Percentiles rank a stretch among this genome's conserved stretches.
Evolutionary conservation across 495 filamentous ascomycete species (phyloP).

Genomic region (Trypethelium eluteriae): DNA sequence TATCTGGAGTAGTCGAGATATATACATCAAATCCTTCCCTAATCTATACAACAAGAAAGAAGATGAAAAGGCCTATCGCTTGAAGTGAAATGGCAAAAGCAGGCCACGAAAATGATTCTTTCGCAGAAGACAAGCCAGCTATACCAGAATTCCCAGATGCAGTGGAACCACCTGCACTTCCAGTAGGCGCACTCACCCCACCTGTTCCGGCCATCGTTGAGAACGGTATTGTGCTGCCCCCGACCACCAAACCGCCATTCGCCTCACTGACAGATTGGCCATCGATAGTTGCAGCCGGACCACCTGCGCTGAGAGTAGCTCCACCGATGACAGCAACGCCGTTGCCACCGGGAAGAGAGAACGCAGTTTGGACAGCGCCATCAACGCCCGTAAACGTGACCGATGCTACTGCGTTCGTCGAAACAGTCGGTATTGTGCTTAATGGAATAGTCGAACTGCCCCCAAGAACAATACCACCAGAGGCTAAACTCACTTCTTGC

Average conservation of each 20-base stretch:
- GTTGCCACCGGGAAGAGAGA: conserved; percentile 1
- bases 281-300: conserved; percentile 1
- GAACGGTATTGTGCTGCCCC: background rate
- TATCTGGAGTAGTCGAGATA: background rate
- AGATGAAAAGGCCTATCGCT: background rate
- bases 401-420: background rate
- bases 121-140: conserved; percentile 3
- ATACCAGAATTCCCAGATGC: background rate
- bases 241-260: conserved; percentile 1
- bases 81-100: background rate
- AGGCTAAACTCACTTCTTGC: conserved; percentile 14
- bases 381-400: background rate
- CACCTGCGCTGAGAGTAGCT: conserved; percentile 5
- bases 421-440: background rate
- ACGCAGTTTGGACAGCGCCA: conserved; percentile 7
- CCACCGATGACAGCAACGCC: conserved; percentile 9
- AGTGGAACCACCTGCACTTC: background rate
- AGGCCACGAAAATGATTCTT: background rate
- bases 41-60: background rate
- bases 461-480: conserved; percentile 12
- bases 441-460: conserved; percentile 15
- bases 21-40: conserved; percentile 1
- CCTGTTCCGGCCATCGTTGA: background rate
- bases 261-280: conserved; percentile 9
- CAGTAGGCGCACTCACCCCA: background rate